Base-by-base conservation (phyloP, 345 rosid genomes). In the Orychophragmus violaceus region DNA sequence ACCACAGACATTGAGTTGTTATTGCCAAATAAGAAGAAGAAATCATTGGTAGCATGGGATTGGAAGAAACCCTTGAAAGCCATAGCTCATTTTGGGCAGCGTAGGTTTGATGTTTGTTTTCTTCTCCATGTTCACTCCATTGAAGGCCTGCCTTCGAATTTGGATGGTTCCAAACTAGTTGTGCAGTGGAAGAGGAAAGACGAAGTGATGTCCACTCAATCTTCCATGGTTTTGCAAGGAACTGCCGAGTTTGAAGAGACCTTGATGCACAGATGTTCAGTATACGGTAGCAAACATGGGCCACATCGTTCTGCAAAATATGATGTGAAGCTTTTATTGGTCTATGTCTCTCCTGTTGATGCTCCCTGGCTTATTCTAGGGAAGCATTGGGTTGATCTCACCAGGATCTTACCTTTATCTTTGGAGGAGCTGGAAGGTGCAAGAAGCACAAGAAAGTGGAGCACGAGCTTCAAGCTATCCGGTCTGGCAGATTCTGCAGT, bases 51-150 rank as follows among this genome's bases (percentile, higher is more conserved):
- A 2, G 12, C 64, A 3, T 82, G 95, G 92, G 84, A 76, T 51
- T 91, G 95, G 95, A 91, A 87, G 90, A 91, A 83, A 25, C 85
- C 96, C 10, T 70, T 87, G 52, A 87, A 85, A 74, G 90, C 89
- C n/a, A 76, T 91, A 66, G 73, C 85, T 39, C 87, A 85, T 77
- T 76, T 85, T 35, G 57, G 87, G 64, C 69, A 65, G 55, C 82
- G 80, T 32, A 78, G 79, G 72, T 85, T 84, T 64, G 77, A 81
- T 68, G 66, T 88, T 62, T 85, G 78, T 72, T 91, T 89, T 79
- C 81, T 68, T 68, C 80, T 89, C 72, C 89, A 87, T 41, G 92
- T 83, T 69, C 96, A 87, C 73, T 85, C 92, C 0, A 80, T 92
- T 16, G 84, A 89, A 80, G 96, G 88, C 18, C 32, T 92, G 62